Conservation (phyloP, 176 grass and related monocot species). For the Carex myosuroides region DNA sequence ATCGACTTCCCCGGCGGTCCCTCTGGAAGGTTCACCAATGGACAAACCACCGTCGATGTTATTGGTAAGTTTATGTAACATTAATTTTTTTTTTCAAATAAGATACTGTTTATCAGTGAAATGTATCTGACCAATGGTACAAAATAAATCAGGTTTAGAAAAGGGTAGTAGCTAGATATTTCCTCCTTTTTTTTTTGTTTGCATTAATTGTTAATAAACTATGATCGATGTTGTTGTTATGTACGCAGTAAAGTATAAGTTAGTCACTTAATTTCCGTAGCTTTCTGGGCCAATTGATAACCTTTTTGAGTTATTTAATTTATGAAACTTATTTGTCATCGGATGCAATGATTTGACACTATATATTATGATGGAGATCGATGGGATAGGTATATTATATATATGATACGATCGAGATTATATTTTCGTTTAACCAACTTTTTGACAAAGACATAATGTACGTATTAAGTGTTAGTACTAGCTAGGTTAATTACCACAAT, state of each 20-base stretch:
- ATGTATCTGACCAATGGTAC: neutral
- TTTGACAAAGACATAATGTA: neutral
- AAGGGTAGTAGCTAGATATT: neutral
- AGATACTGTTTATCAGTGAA: neutral
- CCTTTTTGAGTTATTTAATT: neutral
- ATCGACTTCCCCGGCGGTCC: constrained; percentile 75
- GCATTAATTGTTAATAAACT: neutral
- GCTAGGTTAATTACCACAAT: neutral
- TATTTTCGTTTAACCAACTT: neutral
- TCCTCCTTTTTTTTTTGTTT: neutral
- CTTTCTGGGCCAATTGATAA: neutral
- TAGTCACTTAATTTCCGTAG: constrained; percentile 4
- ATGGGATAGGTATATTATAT: neutral
- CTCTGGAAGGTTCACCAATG: constrained; percentile 76
- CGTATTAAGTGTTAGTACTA: neutral
- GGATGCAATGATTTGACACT: neutral
- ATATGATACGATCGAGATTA: neutral
- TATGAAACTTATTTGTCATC: neutral
- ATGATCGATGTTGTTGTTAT: neutral
- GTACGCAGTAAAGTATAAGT: neutral
- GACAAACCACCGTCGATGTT: constrained; percentile 88
- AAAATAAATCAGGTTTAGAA: neutral
- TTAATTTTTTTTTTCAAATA: neutral
- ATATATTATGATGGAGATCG: neutral
- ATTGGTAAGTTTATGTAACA: constrained; percentile 36